Evolutionary conservation across 345 rosid species (phyloP).

Genomic region (Citrus unshiu): DNA sequence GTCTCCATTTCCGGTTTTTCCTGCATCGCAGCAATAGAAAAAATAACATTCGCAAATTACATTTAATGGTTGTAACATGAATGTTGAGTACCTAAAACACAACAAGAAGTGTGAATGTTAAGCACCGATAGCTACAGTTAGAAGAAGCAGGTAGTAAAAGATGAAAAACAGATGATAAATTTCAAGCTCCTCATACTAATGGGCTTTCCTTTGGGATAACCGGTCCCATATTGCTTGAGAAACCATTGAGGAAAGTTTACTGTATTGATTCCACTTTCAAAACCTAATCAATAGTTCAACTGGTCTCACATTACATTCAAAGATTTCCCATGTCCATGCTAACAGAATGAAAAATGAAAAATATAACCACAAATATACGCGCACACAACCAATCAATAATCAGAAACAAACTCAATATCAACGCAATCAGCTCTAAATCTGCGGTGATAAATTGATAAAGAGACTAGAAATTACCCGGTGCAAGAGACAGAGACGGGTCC

Average conservation of each 20-base stretch:
- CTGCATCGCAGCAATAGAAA: constrained; percentile 20
- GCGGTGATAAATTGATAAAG: not conserved
- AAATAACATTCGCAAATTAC: not conserved
- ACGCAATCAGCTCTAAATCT: not conserved
- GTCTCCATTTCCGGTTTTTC: constrained; percentile 43
- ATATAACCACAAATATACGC: not conserved
- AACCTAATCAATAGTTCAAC: not conserved
- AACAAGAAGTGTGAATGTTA: too few species aligned
- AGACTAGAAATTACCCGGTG: not conserved
- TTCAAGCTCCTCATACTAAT: too few species aligned
- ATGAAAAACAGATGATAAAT: too few species aligned
- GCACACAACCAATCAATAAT: not conserved
- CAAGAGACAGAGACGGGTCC: not conserved
- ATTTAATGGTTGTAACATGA: not conserved
- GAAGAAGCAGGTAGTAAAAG: too few species aligned
- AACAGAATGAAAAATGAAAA: not conserved
- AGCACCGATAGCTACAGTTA: too few species aligned
- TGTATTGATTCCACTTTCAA: not conserved
- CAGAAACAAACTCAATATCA: not conserved
- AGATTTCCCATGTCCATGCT: not conserved
- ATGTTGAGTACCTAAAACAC: too few species aligned
- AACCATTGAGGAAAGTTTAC: not conserved
- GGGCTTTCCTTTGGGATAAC: too few species aligned
- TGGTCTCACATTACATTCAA: not conserved
- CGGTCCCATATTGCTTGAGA: not conserved